These are phyloP conservation scores for Parascedosporium putredinis DNA, from an alignment of 2,329 filamentous ascomycete genomes.

Conservation along the genomic window DNA sequence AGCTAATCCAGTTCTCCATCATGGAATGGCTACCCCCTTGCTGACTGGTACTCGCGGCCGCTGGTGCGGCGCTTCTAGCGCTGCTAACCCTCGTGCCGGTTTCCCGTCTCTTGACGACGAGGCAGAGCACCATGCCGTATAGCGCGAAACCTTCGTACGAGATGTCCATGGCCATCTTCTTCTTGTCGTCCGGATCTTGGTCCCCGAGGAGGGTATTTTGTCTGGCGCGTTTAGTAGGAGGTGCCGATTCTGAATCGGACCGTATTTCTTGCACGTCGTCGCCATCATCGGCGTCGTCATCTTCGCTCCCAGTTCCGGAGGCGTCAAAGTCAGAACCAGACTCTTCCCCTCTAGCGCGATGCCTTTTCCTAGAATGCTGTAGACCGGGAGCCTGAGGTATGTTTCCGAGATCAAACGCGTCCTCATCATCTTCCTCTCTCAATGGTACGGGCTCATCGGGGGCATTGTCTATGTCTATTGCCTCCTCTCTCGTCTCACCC, in stretches of 20 bases:
- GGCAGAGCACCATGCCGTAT: slow-evolving; percentile 82
- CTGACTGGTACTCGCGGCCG: slow-evolving; percentile 9
- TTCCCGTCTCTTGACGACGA: slow-evolving; percentile 73
- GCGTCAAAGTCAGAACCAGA: slow-evolving; percentile 13
- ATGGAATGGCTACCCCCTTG: slow-evolving; percentile 44
- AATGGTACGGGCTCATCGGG: slow-evolving; percentile 25
- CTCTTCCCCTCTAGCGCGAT: slow-evolving; percentile 13
- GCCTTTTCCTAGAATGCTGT: slow-evolving; percentile 17
- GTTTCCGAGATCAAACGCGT: slow-evolving; percentile 37
- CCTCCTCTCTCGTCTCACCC: slow-evolving; percentile 41
- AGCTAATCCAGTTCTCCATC: slow-evolving; percentile 79
- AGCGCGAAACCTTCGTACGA: slow-evolving; percentile 94
- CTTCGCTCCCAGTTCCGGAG: slow-evolving; percentile 16
- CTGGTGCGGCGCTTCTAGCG: slow-evolving; percentile 16
- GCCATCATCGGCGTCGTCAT: slow-evolving; percentile 23
- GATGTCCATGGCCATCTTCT: slow-evolving; percentile 78
- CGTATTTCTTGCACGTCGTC: slow-evolving; percentile 25
- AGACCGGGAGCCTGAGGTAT: slow-evolving; percentile 36
- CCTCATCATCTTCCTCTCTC: slow-evolving; percentile 50
- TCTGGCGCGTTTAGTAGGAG: slow-evolving; percentile 6
- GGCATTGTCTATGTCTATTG: slow-evolving; percentile 40
- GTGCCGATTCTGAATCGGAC: slow-evolving; percentile 29
- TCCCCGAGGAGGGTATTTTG: slow-evolving; percentile 28
- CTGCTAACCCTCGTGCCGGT: slow-evolving; percentile 20
- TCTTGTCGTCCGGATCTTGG: slow-evolving; percentile 59